Conservation (phyloP, 768 basidiomycete species). For the Termitomyces sp. region DNA sequence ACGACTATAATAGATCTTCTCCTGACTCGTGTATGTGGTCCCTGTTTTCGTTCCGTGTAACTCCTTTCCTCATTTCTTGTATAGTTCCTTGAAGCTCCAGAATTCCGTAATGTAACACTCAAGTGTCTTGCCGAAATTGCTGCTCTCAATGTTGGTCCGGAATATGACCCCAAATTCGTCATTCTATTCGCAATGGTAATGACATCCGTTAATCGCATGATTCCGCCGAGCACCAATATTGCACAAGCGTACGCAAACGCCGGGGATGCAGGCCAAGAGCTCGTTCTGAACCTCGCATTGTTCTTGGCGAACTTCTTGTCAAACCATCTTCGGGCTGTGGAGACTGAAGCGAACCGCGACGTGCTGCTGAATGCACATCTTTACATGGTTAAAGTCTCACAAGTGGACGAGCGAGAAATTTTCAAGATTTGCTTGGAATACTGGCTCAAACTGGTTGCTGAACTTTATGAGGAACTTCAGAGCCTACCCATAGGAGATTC, state of each 20-base stretch:
- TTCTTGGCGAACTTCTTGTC: conserved; percentile 97
- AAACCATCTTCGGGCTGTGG: conserved; percentile 89
- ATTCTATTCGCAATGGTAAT: conserved; percentile 98
- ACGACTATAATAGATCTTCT: conserved; percentile 95
- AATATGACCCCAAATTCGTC: conserved; percentile 98
- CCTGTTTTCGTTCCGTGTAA: background rate
- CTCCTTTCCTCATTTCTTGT: conserved; percentile 11
- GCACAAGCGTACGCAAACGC: conserved; percentile 87
- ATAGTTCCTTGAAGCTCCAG: conserved; percentile 93
- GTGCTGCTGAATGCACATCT: conserved; percentile 94
- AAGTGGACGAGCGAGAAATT: conserved; percentile 97
- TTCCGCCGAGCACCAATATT: conserved; percentile 93
- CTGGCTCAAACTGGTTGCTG: conserved; percentile 93
- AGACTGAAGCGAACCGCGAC: conserved; percentile 85
- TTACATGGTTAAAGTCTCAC: conserved; percentile 97
- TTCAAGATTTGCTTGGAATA: conserved; percentile 99
- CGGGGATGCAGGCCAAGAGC: conserved; percentile 90
- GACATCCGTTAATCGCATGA: conserved; percentile 96
- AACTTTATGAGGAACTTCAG: conserved; percentile 96
- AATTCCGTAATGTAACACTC: conserved; percentile 95
- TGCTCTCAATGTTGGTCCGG: conserved; percentile 87
- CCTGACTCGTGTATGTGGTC: conserved; percentile 74
- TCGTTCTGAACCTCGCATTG: conserved; percentile 94
- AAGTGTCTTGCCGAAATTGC: conserved; percentile 98
- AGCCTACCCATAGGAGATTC: conserved; percentile 84